These are phyloP conservation scores for Phytopythium sindhum DNA, from an alignment of 352 stramenopile species.

Conservation along the genomic window DNA sequence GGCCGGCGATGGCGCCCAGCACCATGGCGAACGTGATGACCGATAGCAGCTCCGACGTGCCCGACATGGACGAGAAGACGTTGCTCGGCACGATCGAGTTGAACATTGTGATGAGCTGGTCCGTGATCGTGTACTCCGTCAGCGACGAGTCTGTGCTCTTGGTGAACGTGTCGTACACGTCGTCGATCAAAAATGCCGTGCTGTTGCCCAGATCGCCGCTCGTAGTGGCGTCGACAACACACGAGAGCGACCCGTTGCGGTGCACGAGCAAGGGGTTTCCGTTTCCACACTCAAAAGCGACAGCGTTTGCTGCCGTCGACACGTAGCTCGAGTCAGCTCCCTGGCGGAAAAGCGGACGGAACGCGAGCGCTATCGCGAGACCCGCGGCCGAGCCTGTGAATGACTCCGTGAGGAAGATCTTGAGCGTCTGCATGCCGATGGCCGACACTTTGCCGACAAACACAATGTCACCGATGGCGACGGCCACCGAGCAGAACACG, in stretches of 20 bases:
- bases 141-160: conserved; percentile 36
- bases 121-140: conserved; percentile 45
- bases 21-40: conserved; percentile 74
- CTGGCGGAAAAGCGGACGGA: conserved; percentile 52
- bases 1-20: conserved; percentile 51
- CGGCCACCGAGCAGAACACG: conserved; percentile 76
- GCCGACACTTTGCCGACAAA: conserved; percentile 71
- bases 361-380: conserved; percentile 50
- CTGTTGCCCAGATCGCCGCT: conserved; percentile 6
- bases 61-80: conserved; percentile 45
- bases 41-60: conserved; percentile 44
- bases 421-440: conserved; percentile 59
- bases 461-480: conserved; percentile 74
- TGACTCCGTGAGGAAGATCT: conserved; percentile 59
- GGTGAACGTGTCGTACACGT: conserved; percentile 49
- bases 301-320: conserved; percentile 20
- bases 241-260: conserved; percentile 27
- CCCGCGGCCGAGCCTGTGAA: conserved; percentile 44
- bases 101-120: conserved; percentile 61
- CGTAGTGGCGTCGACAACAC: conserved; percentile 13
- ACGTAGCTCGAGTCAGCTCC: conserved; percentile 14
- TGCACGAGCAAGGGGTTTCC: conserved; percentile 26
- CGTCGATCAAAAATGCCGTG: conserved; percentile 35
- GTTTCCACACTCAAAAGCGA: conserved; percentile 55
- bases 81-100: conserved; percentile 60